Evolutionary conservation across 2,329 filamentous ascomycete species (phyloP).

Genomic region (Alternaria atra): DNA sequence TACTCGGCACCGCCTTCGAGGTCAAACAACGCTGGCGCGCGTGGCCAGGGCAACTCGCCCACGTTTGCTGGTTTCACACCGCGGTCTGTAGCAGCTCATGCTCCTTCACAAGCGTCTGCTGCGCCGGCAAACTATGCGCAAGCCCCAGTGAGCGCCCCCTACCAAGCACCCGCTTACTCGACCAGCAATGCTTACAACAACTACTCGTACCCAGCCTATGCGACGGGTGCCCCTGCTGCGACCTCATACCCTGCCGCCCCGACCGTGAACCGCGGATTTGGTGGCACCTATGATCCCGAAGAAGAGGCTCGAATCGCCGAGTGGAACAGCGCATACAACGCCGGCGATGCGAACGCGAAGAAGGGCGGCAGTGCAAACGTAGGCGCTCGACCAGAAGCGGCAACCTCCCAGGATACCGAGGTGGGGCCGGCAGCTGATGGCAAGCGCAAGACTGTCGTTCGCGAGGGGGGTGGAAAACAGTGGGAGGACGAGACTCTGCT

Average conservation of each 20-base stretch:
- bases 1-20: constrained; percentile 69
- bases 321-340: constrained; percentile 90
- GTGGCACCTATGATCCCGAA: constrained; percentile 70
- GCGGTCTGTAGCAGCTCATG: constrained; percentile 60
- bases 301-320: constrained; percentile 91
- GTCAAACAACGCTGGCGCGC: constrained; percentile 37
- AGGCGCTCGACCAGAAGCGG: constrained; percentile 47
- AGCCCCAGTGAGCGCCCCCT: constrained; percentile 53
- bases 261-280: constrained; percentile 42
- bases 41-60: constrained; percentile 36
- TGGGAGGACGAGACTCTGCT: constrained; percentile 90
- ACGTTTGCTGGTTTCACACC: constrained; percentile 68
- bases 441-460: constrained; percentile 85
- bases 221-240: constrained; percentile 47
- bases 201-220: constrained; percentile 80
- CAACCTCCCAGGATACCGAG: constrained; percentile 55
- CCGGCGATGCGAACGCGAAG: constrained; percentile 61
- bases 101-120: constrained; percentile 49
- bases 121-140: constrained; percentile 49
- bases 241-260: constrained; percentile 31
- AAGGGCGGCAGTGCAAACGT: constrained; percentile 55
- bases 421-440: constrained; percentile 61
- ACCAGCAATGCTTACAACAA: constrained; percentile 57
- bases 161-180: constrained; percentile 52
- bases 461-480: constrained; percentile 87